Evolutionary conservation across 1,284 basidiomycete genomes (phyloP), one percentile per base, ranked within the genome.

Genomic region (Gomphus bonarii): DNA sequence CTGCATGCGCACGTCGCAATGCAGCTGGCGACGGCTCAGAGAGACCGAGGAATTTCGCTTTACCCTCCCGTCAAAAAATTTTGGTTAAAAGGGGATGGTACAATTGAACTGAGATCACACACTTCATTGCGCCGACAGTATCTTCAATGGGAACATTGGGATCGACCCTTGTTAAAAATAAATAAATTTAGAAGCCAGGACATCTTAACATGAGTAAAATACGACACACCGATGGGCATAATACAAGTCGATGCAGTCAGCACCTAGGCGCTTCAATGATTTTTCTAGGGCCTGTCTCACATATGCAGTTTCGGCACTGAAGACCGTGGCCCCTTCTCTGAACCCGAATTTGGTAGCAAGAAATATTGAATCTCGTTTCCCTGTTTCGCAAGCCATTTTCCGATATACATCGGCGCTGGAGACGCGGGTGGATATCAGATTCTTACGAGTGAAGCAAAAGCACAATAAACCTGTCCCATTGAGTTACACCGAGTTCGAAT

Each of bases 1-100:
- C 73, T 16, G 77, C 76, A 60, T 81, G 75, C 3, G 85, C 85
- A 46, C 83, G 79, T 5, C 82, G 75, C 12, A 88, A 73, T 0
- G 81, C 82, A 1, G 68, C 70, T 1, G 76, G 75, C 0, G 76
- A 78, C 57, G 75, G 74, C 64, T 88, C 85, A 50, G 80, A 84
- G 20, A 85, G 69, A 0, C 84, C 83, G 20, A 86, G 67, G 64
- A 81, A 75, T 58, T 76, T 77, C 51, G 82, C 74, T 64, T 82
- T 83, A n/a, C 82, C 81, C 46, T 72, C 76, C 59, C 77, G 78
- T 18, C 9, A 28, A 9, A 9, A 16, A 25, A 33, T 35, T n/a
- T 36, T 6, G 36, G 36, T 50, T 31, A 33, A 30, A 42, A 44
- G 12, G 11, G 20, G 18, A n/a, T 9, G 48, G 53, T 2, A 40